A percentile compares a stretch with the other conserved stretches of the same genome.
Conservation (phyloP, 1,284 basidiomycete species). For the Earliella scabrosa region DNA sequence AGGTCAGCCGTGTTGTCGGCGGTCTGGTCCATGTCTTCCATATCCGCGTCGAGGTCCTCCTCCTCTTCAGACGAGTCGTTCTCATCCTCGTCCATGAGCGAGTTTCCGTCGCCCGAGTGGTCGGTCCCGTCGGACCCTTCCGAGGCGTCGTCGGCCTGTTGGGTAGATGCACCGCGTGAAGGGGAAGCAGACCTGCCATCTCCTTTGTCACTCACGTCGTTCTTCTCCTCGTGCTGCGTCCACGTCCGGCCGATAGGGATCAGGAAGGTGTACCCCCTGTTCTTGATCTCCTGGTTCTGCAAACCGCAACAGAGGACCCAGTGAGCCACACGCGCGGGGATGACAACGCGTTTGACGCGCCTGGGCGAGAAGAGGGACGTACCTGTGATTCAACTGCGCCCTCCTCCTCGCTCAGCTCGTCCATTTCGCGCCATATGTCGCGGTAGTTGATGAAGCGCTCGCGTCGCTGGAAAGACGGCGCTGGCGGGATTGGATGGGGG, state of each 20-base stretch:
- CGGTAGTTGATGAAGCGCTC: constrained; percentile 62
- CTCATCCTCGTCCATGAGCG: constrained; percentile 41
- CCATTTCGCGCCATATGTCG: constrained; percentile 79
- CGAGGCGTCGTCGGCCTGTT: constrained; percentile 51
- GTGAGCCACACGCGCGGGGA: not conserved
- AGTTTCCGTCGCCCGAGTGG: constrained; percentile 39
- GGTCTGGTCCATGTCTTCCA: constrained; percentile 74
- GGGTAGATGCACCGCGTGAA: not conserved
- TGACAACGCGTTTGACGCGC: constrained; percentile 4
- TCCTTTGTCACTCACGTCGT: constrained; percentile 59
- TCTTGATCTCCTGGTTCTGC: constrained; percentile 62
- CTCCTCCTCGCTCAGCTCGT: constrained; percentile 86
- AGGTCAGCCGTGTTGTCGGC: constrained; percentile 42
- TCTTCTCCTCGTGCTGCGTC: constrained; percentile 82
- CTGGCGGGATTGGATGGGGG: constrained; percentile 65
- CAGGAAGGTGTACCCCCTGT: constrained; percentile 68
- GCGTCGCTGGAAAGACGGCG: constrained; percentile 50
- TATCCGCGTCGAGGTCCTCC: constrained; percentile 67
- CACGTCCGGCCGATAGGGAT: constrained; percentile 73
- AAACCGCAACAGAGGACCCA: not conserved
- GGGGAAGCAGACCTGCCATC: not conserved
- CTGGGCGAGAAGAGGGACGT: constrained; percentile 33
- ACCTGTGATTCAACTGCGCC: constrained; percentile 76
- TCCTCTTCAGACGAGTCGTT: constrained; percentile 39
- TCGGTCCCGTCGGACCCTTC: constrained; percentile 49